phyloP scores from a whole-genome alignment of 768 basidiomycete species.

The Termitomyces sp. region DNA sequence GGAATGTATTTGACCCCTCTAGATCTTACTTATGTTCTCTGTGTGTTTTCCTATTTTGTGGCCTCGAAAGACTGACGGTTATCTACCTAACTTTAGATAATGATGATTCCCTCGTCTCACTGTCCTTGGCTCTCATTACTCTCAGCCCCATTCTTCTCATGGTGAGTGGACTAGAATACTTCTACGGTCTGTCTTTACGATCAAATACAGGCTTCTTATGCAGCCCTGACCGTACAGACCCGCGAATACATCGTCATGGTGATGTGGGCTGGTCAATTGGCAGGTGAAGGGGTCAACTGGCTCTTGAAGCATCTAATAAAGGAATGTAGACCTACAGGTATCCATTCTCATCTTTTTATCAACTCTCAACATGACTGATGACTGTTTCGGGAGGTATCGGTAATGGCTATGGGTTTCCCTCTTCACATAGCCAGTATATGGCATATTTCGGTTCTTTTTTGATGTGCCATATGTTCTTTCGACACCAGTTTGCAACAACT shows the following conservation, averaged over 20 bases:
- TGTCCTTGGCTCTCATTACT: slow-evolving; percentile 56
- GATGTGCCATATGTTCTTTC: slow-evolving; percentile 63
- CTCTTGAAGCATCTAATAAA: slow-evolving; percentile 62
- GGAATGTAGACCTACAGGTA: slow-evolving; percentile 64
- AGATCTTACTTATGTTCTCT: slow-evolving; percentile 64
- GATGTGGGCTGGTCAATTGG: slow-evolving; percentile 80
- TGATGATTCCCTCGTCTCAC: slow-evolving; percentile 49
- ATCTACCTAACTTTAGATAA: slow-evolving; percentile 40
- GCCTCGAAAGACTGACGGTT: not conserved
- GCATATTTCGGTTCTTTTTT: slow-evolving; percentile 80
- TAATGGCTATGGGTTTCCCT: slow-evolving; percentile 81
- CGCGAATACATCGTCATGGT: slow-evolving; percentile 75
- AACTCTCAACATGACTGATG: not conserved
- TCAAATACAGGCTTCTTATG: slow-evolving; percentile 58
- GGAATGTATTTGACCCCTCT: slow-evolving; percentile 31
- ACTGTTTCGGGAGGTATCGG: slow-evolving; percentile 42
- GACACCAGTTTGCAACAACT: slow-evolving; percentile 56
- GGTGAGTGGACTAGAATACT: slow-evolving; percentile 29
- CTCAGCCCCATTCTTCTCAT: slow-evolving; percentile 68
- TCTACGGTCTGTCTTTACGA: not conserved
- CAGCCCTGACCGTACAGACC: slow-evolving; percentile 64
- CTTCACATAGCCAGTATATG: slow-evolving; percentile 89
- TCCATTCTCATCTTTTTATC: slow-evolving; percentile 12
- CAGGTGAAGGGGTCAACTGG: slow-evolving; percentile 66
- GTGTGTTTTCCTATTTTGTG: slow-evolving; percentile 22